Evolutionary conservation across 208 protist genomes (phyloP).

Genomic region (Acanthamoeba lenticulata): DNA sequence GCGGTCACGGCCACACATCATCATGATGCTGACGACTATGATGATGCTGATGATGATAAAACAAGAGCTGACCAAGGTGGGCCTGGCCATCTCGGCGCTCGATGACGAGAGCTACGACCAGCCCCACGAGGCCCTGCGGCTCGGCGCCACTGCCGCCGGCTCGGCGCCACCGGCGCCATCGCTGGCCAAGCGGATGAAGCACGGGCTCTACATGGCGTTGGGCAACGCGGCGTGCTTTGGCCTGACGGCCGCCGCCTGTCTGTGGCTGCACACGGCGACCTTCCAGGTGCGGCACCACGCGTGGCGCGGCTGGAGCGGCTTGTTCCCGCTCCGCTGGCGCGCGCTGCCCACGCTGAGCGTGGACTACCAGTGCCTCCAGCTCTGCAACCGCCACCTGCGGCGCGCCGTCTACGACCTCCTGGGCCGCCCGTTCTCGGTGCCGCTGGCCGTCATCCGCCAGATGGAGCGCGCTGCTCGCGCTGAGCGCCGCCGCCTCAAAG

Average conservation of each 20-base stretch:
- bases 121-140: too few relatives aligned
- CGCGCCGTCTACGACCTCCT: not conserved
- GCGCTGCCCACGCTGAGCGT: not conserved
- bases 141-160: not conserved
- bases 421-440: not conserved
- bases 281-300: constrained; percentile 20
- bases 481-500: not conserved
- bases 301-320: not conserved
- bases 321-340: not conserved
- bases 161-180: not conserved
- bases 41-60: not conserved
- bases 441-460: not conserved
- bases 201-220: not conserved
- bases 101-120: not conserved
- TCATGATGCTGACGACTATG: not conserved
- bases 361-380: constrained; percentile 17
- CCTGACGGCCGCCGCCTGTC: not conserved
- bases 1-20: not conserved
- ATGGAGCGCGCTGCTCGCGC: not conserved
- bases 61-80: not conserved
- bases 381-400: not conserved
- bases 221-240: not conserved
- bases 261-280: not conserved
- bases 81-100: not conserved
- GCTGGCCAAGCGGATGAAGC: not conserved